Conservation (phyloP, 495 filamentous ascomycete species). For the Penicillium coprophilum region DNA sequence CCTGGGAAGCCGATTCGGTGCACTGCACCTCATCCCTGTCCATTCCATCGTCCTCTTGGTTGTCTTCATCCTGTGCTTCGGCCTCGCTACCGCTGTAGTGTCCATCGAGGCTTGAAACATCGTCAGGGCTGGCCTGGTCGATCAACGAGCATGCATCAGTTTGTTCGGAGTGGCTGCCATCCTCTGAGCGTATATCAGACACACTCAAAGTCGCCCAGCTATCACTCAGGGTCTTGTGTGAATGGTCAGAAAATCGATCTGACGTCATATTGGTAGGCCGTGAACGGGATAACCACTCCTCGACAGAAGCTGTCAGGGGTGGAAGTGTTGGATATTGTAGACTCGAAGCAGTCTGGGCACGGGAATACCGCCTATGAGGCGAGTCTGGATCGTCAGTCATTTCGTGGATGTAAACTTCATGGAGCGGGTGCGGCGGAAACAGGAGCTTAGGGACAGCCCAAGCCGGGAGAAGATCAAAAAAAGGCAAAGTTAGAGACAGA, state of each 20-base stretch:
- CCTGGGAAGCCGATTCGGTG: conserved; percentile 39
- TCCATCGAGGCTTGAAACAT: conserved; percentile 49
- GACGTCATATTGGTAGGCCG: conserved; percentile 46
- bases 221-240: conserved; percentile 40
- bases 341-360: conserved; percentile 31
- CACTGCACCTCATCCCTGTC: conserved; percentile 31
- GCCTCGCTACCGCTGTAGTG: conserved; percentile 41
- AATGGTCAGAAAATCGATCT: conserved; percentile 25
- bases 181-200: conserved; percentile 47
- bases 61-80: conserved; percentile 34
- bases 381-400: conserved; percentile 48
- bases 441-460: conserved; percentile 10
- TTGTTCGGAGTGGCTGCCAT: conserved; percentile 46
- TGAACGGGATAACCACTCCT: conserved; percentile 51
- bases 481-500: conserved; percentile 9
- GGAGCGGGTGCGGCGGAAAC: conserved; percentile 5
- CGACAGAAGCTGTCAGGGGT: conserved; percentile 45
- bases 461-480: background rate
- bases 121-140: conserved; percentile 44
- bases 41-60: conserved; percentile 27
- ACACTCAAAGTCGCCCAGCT: conserved; percentile 51
- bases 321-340: conserved; percentile 49
- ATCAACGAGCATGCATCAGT: conserved; percentile 49
- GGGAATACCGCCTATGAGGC: conserved; percentile 31
- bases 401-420: conserved; percentile 17